Evolutionary conservation across 2,329 filamentous ascomycete species (phyloP), one percentile per base, ranked within the genome.

Genomic region (Trichoderma simmonsii): DNA sequence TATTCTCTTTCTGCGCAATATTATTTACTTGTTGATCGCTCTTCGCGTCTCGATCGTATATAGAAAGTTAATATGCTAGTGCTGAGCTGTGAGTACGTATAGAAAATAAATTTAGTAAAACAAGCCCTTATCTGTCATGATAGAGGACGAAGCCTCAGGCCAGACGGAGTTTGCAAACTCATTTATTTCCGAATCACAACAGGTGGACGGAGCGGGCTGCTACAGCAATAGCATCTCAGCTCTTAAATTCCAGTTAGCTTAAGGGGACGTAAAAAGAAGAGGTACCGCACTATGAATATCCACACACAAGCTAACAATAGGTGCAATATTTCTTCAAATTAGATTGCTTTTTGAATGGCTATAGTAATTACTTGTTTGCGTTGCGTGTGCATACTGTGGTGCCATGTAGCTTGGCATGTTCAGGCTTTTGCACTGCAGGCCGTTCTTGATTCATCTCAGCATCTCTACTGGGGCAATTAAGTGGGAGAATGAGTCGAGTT

Each of bases 221-320:
- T 39, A 39, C 15, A 18, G 2, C 15, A 18, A 39, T 18, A 15
- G 14, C n/a, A 51, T 12, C 9, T 51, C n/a, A 21, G 15, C 36
- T 18, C 36, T 39, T 0, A 39, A 39, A 39, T 39, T 39, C 15
- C 3, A 18, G 6, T 39, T 39, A 39, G 36, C 36, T 39, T 18
- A 18, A 39, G 36, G 36, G 36, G 36, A 39, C 7, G 15, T 0
- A 1, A 2, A 39, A 39, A 8, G 0, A 18, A 39, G 6, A 18
- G 6, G 1, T 0, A 39, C 0, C 5, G 36, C 36, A 39, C 1
- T 18, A 18, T 18, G 36, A 39, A 0, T 18, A 18, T 39, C 1
- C 36, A 39, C 36, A 39, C 14, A 39, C 6, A 39, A 39, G 15
- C 36, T 18, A 6, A 39, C 0, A 39, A 39, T 18, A 39, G 0